Evolutionary conservation across 2,329 filamentous ascomycete species (phyloP).

Genomic region (Westerdykella sp.): DNA sequence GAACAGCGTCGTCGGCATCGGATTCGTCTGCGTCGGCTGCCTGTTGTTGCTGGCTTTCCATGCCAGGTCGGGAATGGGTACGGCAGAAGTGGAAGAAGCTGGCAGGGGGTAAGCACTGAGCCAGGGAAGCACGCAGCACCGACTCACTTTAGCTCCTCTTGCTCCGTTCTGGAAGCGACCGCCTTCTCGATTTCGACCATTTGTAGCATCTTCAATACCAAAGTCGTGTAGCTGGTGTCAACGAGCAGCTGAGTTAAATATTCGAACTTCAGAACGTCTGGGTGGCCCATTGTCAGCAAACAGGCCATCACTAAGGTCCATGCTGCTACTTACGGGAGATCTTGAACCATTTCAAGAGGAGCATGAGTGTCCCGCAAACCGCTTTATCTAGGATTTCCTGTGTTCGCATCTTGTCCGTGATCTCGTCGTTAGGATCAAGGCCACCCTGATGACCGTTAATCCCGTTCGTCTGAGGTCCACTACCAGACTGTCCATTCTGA

Average conservation of each 20-base stretch:
- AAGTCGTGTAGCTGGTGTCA: constrained; percentile 89
- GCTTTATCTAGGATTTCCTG: constrained; percentile 89
- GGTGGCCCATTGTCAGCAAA: not conserved
- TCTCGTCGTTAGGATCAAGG: constrained; percentile 54
- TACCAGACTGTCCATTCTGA: constrained; percentile 34
- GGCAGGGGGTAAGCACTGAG: constrained; percentile 13
- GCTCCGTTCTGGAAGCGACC: constrained; percentile 78
- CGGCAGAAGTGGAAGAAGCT: constrained; percentile 93
- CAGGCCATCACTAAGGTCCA: not conserved
- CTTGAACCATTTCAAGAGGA: constrained; percentile 96
- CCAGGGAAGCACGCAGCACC: no score
- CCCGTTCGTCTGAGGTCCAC: constrained; percentile 28
- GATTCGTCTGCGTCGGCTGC: constrained; percentile 22
- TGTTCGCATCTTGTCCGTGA: constrained; percentile 66
- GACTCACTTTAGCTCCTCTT: constrained; percentile 68
- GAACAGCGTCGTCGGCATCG: constrained; percentile 62
- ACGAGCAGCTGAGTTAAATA: constrained; percentile 89
- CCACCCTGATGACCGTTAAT: constrained; percentile 24
- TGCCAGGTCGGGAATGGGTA: constrained; percentile 56
- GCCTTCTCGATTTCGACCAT: constrained; percentile 90
- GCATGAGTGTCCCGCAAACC: constrained; percentile 77
- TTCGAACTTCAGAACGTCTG: constrained; percentile 91
- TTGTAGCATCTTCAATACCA: constrained; percentile 88
- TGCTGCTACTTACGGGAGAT: constrained; percentile 65
- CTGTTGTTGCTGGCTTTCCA: constrained; percentile 20